Conservation (phyloP, 164 flowering plant species). For the Vitis cinerea region DNA sequence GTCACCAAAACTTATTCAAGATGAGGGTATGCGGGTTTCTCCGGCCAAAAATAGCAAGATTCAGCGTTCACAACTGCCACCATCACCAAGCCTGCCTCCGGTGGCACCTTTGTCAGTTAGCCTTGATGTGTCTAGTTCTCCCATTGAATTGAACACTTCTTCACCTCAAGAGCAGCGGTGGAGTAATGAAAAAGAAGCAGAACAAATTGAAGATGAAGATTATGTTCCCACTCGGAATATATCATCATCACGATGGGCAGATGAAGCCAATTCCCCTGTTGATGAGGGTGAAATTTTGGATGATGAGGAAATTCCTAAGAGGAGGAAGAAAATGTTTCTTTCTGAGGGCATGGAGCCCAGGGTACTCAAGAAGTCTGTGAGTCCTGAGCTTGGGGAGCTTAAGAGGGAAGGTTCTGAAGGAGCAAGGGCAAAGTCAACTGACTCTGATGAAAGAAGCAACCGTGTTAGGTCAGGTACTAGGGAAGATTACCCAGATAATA, state of each 20-base stretch:
- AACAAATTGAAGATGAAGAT: slow-evolving; percentile 58
- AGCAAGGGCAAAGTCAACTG: slow-evolving; percentile 41
- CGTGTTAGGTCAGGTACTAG: slow-evolving; percentile 39
- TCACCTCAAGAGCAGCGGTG: slow-evolving; percentile 23
- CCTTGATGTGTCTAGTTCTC: slow-evolving; percentile 24
- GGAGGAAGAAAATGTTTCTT: slow-evolving; percentile 39
- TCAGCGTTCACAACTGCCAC: slow-evolving; percentile 13
- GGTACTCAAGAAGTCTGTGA: slow-evolving; percentile 27
- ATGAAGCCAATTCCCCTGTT: slow-evolving; percentile 53
- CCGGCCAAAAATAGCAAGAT: slow-evolving; percentile 15
- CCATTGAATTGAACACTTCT: slow-evolving; percentile 22
- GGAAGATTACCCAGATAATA: slow-evolving; percentile 40
- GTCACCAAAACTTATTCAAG: slow-evolving; percentile 32
- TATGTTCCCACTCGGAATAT: slow-evolving; percentile 57
- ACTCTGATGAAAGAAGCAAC: slow-evolving; percentile 45
- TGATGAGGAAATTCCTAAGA: slow-evolving; percentile 34
- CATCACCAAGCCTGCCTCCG: slow-evolving; percentile 25
- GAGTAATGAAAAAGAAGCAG: slow-evolving; percentile 34
- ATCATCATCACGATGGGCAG: slow-evolving; percentile 94
- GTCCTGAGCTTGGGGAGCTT: slow-evolving; percentile 55
- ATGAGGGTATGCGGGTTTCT: slow-evolving; percentile 34
- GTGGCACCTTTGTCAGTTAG: slow-evolving; percentile 12
- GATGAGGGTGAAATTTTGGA: slow-evolving; percentile 68
- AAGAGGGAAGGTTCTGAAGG: slow-evolving; percentile 48
- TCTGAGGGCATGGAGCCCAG: slow-evolving; percentile 33